These are phyloP conservation scores for Microsporum audouinii DNA, from an alignment of 2,329 filamentous ascomycete genomes.

Conservation along the genomic window DNA sequence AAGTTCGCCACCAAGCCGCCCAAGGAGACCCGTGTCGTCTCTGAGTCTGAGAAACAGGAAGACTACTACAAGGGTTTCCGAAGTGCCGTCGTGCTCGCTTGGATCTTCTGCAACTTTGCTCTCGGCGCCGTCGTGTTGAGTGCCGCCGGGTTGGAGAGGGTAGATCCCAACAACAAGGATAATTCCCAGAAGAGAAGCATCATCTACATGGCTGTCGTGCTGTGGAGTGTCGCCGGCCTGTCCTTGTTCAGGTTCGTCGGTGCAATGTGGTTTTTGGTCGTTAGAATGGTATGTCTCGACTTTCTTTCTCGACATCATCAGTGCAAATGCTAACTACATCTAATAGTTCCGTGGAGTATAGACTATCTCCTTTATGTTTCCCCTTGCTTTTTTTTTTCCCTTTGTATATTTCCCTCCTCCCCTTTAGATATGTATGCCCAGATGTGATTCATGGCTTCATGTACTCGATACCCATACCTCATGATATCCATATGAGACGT, in stretches of 20 bases:
- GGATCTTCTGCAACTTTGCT: slow-evolving; percentile 94
- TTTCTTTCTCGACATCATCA: no score
- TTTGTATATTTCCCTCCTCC: background rate
- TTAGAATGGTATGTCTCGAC: slow-evolving; percentile 61
- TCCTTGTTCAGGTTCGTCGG: slow-evolving; percentile 80
- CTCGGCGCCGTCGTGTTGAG: slow-evolving; percentile 77
- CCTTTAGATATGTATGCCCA: background rate
- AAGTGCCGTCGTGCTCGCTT: slow-evolving; percentile 78
- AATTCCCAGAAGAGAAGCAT: slow-evolving; percentile 50
- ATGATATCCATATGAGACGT: background rate
- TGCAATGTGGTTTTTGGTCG: slow-evolving; percentile 82
- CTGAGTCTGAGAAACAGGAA: slow-evolving; percentile 70
- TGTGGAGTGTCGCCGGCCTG: slow-evolving; percentile 79
- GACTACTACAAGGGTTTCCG: slow-evolving; percentile 98
- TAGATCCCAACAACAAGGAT: slow-evolving; percentile 39
- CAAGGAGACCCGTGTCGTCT: slow-evolving; percentile 45
- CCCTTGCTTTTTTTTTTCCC: background rate
- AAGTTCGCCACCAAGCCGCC: slow-evolving; percentile 65
- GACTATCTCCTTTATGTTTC: slow-evolving; percentile 10
- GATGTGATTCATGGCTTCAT: background rate
- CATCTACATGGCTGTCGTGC: slow-evolving; percentile 74
- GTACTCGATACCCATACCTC: background rate
- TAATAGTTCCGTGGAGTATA: slow-evolving; percentile 42
- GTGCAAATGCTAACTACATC: background rate
- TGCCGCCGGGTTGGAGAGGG: slow-evolving; percentile 65